These are phyloP conservation scores for Rhizopus arrhizus DNA, from an alignment of 371 early-diverging fungal genomes.

Conservation along the genomic window DNA sequence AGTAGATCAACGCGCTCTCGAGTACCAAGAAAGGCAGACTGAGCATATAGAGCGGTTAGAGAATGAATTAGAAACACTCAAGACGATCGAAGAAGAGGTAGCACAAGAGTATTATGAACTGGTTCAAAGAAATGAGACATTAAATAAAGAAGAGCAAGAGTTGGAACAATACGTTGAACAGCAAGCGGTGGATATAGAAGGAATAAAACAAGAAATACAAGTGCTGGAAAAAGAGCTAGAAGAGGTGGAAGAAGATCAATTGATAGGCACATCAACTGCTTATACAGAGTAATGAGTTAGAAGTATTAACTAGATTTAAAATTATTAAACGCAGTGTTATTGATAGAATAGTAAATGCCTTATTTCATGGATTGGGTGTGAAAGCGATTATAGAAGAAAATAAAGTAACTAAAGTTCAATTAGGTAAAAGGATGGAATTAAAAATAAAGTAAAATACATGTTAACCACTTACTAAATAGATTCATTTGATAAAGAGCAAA, in stretches of 20 bases:
- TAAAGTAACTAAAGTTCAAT: background rate
- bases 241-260: background rate
- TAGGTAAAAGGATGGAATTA: background rate
- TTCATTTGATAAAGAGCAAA: background rate
- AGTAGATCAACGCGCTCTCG: background rate
- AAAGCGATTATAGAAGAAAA: background rate
- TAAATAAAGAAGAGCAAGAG: background rate
- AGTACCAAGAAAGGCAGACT: background rate
- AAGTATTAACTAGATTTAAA: background rate
- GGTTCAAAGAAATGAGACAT: background rate
- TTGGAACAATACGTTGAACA: background rate
- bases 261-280: no score
- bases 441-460: background rate
- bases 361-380: background rate
- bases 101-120: background rate
- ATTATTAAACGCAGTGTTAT: background rate
- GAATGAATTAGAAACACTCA: background rate
- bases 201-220: background rate
- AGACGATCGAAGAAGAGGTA: background rate
- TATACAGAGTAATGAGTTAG: background rate
- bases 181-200: background rate
- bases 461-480: background rate
- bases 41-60: background rate
- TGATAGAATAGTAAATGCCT: background rate
- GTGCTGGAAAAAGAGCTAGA: background rate